Conservation (phyloP, 495 filamentous ascomycete genomes). For the Lindgomyces ingoldianus region DNA sequence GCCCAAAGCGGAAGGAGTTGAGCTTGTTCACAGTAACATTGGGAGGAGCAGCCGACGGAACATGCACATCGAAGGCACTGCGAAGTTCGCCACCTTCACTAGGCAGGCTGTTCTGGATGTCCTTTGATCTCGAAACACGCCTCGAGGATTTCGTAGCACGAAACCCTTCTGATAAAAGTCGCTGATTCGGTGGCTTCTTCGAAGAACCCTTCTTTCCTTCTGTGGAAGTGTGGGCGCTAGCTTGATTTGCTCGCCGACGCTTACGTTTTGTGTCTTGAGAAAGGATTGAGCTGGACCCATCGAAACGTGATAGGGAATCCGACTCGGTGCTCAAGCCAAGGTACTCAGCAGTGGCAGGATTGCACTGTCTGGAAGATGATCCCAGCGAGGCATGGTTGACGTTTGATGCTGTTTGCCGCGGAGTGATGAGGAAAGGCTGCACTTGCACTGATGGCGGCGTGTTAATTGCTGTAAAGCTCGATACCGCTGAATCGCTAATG, state of each 20-base stretch:
- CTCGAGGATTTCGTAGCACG: slow-evolving; percentile 14
- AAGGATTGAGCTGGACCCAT: background rate
- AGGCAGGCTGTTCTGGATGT: background rate
- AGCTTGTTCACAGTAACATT: background rate
- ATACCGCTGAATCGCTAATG: too few species aligned
- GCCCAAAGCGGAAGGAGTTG: background rate
- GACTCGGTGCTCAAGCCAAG: background rate
- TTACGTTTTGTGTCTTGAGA: background rate
- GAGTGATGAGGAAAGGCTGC: background rate
- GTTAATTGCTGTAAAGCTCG: too few species aligned
- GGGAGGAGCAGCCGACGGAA: background rate
- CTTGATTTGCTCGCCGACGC: background rate
- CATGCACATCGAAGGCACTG: background rate
- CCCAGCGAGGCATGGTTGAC: background rate
- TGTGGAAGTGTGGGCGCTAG: background rate
- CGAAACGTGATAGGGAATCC: background rate
- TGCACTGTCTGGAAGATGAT: background rate
- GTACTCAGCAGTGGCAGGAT: background rate
- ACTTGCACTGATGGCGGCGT: too few species aligned
- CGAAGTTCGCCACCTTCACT: background rate
- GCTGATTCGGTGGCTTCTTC: slow-evolving; percentile 5
- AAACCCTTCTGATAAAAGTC: slow-evolving; percentile 18
- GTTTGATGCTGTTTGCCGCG: background rate
- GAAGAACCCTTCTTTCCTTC: background rate
- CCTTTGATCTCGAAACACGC: background rate